phyloP scores from a whole-genome alignment of 2,329 filamentous ascomycete species.

The Cytospora piceae region DNA sequence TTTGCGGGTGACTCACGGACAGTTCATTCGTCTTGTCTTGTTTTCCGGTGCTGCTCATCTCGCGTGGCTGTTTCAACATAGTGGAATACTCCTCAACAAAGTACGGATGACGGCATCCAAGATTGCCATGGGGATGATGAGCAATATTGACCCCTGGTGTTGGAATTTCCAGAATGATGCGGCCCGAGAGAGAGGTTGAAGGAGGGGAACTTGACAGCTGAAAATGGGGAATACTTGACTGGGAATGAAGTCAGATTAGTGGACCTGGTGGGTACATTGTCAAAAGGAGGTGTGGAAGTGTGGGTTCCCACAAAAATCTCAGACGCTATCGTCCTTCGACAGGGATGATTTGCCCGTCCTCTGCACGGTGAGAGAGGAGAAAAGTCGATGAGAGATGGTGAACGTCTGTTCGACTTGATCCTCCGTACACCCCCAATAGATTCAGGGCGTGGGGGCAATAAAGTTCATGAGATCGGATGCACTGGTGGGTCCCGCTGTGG shows the following conservation, averaged over 20 bases:
- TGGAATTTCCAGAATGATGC: conserved; percentile 20
- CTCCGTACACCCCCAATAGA: not conserved
- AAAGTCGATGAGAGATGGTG: conserved; percentile 16
- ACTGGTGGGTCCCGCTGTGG: conserved; percentile 7
- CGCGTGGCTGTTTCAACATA: not conserved
- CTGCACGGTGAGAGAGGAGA: conserved; percentile 17
- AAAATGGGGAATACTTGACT: conserved; percentile 10
- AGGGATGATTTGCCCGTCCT: conserved; percentile 17
- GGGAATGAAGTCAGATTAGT: conserved; percentile 20
- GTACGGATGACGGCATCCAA: conserved; percentile 12
- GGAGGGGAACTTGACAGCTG: conserved; percentile 23
- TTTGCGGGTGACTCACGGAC: conserved; percentile 11
- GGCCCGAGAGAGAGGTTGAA: conserved; percentile 13
- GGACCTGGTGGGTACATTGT: conserved; percentile 8
- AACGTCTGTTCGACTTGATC: not conserved
- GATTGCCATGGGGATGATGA: conserved; percentile 5
- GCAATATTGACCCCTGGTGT: conserved; percentile 11
- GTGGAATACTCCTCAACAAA: conserved; percentile 3
- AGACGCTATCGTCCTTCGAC: conserved; percentile 10
- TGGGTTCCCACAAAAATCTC: conserved; percentile 14
- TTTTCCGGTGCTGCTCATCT: not conserved
- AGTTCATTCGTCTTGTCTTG: not conserved
- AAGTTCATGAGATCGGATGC: conserved; percentile 21
- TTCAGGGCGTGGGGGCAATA: conserved; percentile 11
- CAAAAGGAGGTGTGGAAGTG: conserved; percentile 17